Evolutionary conservation across 192 early-diverging fungal species (phyloP).

Genomic region (Hyaloraphidium curvatum): DNA sequence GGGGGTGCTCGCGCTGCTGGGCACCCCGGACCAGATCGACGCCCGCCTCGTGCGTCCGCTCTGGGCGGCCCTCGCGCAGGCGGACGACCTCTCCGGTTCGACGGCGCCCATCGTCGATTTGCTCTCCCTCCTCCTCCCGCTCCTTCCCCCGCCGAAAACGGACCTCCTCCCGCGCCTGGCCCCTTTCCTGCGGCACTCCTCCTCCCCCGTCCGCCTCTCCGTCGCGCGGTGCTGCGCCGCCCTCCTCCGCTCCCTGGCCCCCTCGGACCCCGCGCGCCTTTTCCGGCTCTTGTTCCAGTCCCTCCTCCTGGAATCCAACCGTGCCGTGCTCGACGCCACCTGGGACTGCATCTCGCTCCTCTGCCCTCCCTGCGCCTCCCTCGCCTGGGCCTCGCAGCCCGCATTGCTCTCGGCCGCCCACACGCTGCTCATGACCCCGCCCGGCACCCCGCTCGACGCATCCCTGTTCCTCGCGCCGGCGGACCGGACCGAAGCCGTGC

Average conservation of each 20-base stretch:
- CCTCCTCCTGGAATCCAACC: slow-evolving; percentile 65
- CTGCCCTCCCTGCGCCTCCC: too few species aligned
- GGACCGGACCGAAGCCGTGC: slow-evolving; percentile 21
- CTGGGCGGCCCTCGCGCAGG: slow-evolving; percentile 73
- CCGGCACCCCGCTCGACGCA: slow-evolving; percentile 55
- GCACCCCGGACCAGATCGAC: slow-evolving; percentile 42
- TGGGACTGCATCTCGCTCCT: not conserved
- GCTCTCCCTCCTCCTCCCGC: slow-evolving; percentile 54
- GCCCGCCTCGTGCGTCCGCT: slow-evolving; percentile 48
- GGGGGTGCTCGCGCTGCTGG: slow-evolving; percentile 48
- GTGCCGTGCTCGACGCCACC: not conserved
- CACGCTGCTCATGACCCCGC: slow-evolving; percentile 56
- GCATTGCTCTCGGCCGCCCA: slow-evolving; percentile 37
- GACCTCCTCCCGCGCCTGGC: slow-evolving; percentile 64
- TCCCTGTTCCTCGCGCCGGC: slow-evolving; percentile 22
- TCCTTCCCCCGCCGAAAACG: slow-evolving; percentile 3
- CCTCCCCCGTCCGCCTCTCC: slow-evolving; percentile 61
- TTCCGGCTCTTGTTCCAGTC: slow-evolving; percentile 78
- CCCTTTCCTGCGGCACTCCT: slow-evolving; percentile 89
- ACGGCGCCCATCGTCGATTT: slow-evolving; percentile 85
- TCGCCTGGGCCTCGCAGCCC: slow-evolving; percentile 10
- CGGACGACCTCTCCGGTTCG: slow-evolving; percentile 86
- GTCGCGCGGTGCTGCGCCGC: slow-evolving; percentile 25
- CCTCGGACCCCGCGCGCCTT: slow-evolving; percentile 39
- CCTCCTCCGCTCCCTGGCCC: not conserved